Conservation (phyloP, 371 early-diverging fungal species). For the Parasitella parasitica region DNA sequence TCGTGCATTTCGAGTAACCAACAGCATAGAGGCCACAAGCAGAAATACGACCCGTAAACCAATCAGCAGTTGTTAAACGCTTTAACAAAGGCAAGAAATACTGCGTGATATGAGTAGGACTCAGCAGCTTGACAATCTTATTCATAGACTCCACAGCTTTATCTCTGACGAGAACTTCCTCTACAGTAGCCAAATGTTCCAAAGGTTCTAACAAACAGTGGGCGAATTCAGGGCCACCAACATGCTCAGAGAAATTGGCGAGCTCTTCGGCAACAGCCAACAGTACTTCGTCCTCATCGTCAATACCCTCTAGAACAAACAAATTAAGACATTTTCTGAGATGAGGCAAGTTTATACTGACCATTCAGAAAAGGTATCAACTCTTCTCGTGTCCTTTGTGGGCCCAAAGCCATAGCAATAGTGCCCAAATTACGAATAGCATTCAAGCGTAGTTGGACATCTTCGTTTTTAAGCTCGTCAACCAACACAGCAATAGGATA, state of each 20-base stretch:
- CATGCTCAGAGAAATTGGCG: constrained; percentile 87
- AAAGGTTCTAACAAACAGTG: constrained; percentile 88
- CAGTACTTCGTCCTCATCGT: constrained; percentile 98
- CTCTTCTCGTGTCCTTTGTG: constrained; percentile 94
- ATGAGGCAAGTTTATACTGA: no score
- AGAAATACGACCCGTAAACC: constrained; percentile 96
- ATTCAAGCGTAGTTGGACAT: constrained; percentile 88
- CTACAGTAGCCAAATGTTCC: constrained; percentile 94
- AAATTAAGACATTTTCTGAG: no score
- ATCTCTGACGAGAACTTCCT: constrained; percentile 95
- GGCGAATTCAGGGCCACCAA: constrained; percentile 87
- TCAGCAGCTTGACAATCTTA: constrained; percentile 73
- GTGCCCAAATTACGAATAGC: constrained; percentile 92
- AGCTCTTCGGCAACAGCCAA: constrained; percentile 93
- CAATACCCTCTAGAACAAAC: constrained; percentile 93
- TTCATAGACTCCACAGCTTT: constrained; percentile 94
- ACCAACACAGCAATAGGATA: constrained; percentile 94
- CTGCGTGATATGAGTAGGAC: constrained; percentile 80
- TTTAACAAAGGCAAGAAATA: constrained; percentile 88
- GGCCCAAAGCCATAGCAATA: constrained; percentile 95
- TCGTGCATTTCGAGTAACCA: constrained; percentile 70
- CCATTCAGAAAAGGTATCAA: constrained; percentile 96
- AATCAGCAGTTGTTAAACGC: constrained; percentile 91
- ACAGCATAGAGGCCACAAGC: constrained; percentile 91
- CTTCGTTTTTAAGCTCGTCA: constrained; percentile 98